Percentiles rank a stretch among this genome's conserved stretches.
Evolutionary conservation across 495 filamentous ascomycete species (phyloP).

Genomic region (Immersiella caudata): DNA sequence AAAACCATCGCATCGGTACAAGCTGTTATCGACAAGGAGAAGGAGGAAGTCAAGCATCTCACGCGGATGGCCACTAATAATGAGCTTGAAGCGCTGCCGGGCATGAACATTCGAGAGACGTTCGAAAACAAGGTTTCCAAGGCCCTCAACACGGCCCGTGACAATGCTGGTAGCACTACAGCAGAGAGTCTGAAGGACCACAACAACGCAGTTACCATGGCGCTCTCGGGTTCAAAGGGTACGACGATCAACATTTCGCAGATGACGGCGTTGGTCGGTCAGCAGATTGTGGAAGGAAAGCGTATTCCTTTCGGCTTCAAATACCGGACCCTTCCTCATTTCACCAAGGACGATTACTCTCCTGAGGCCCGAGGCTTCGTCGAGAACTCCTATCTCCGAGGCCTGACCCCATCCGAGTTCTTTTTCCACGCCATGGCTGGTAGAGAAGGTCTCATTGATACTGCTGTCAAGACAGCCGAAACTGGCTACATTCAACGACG

Average conservation of each 20-base stretch:
- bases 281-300: conserved; percentile 97
- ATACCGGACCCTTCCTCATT: conserved; percentile 94
- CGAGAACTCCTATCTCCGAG: conserved; percentile 97
- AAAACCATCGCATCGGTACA: conserved; percentile 81
- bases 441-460: conserved; percentile 99
- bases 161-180: conserved; percentile 89
- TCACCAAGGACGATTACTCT: conserved; percentile 98
- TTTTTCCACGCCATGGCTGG: conserved; percentile 99
- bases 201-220: conserved; percentile 97
- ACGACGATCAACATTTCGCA: conserved; percentile 99
- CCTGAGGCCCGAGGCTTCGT: conserved; percentile 97
- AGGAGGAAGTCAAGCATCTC: conserved; percentile 73
- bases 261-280: conserved; percentile 96
- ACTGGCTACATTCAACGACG: conserved; percentile 99
- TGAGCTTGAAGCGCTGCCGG: conserved; percentile 81
- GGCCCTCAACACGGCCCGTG: conserved; percentile 91
- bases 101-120: conserved; percentile 97
- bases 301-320: conserved; percentile 99
- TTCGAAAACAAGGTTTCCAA: conserved; percentile 96
- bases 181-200: conserved; percentile 89
- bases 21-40: conserved; percentile 73
- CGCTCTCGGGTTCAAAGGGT: conserved; percentile 93
- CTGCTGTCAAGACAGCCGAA: conserved; percentile 98
- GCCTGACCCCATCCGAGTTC: conserved; percentile 92
- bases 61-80: conserved; percentile 81